phyloP scores from a whole-genome alignment of 805 yeast genomes.

The Ogataea neopini region DNA sequence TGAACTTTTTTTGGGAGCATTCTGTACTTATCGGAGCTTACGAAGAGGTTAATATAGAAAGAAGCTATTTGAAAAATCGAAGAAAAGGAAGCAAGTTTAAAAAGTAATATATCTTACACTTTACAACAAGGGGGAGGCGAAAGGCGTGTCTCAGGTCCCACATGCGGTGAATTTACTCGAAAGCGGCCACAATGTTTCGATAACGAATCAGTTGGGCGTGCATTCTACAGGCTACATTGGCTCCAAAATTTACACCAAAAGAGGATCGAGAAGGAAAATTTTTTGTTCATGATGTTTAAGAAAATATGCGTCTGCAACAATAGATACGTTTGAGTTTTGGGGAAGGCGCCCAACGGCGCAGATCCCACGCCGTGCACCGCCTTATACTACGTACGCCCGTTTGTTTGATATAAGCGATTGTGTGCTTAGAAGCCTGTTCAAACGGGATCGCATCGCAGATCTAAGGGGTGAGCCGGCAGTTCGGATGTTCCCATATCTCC shows the following conservation, averaged over 20 bases:
- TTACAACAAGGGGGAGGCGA: neutral
- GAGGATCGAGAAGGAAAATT: neutral
- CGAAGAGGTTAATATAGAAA: neutral
- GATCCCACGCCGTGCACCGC: neutral
- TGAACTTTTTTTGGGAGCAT: slow-evolving; percentile 3
- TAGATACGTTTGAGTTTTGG: neutral
- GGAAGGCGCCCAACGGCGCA: neutral
- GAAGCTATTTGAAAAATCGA: neutral
- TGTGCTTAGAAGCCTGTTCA: neutral
- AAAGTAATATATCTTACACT: neutral
- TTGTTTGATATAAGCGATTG: neutral
- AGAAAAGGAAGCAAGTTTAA: neutral
- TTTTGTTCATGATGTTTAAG: neutral
- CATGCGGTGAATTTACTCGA: neutral
- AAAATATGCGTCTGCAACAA: neutral
- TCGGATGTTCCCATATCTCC: neutral
- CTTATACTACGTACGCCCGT: too few species aligned
- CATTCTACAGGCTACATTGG: neutral
- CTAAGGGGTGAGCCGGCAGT: neutral
- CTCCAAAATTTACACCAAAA: neutral
- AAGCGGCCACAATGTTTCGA: neutral
- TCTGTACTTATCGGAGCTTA: neutral
- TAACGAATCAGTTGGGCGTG: neutral
- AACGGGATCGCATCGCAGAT: neutral
- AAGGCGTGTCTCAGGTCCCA: neutral